Conservation (phyloP, 108 stramenopile genomes). For the Discostella pseudostelligera region DNA sequence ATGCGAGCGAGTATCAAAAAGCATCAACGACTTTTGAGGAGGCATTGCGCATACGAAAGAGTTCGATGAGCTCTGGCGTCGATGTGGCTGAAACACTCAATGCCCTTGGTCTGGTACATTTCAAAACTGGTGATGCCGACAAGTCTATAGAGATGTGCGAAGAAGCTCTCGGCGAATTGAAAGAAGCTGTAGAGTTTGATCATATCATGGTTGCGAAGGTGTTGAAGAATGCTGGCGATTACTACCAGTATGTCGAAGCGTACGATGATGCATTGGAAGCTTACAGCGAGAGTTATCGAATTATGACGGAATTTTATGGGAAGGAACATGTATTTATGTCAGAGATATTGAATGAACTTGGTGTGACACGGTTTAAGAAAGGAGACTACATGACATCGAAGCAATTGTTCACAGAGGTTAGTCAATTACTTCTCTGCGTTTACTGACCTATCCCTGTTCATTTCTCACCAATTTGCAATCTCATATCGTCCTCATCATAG, state of each 20-base stretch:
- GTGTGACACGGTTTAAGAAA: slow-evolving; percentile 44
- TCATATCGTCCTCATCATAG: slow-evolving; percentile 13
- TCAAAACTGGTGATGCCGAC: slow-evolving; percentile 39
- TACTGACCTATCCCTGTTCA: neutral
- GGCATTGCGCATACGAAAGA: slow-evolving; percentile 23
- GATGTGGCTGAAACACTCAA: slow-evolving; percentile 49
- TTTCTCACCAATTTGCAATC: neutral
- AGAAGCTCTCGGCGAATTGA: slow-evolving; percentile 35
- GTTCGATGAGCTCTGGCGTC: slow-evolving; percentile 22
- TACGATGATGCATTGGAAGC: slow-evolving; percentile 42
- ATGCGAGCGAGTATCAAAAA: slow-evolving; percentile 31
- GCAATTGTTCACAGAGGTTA: slow-evolving; percentile 46
- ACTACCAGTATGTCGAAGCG: slow-evolving; percentile 27
- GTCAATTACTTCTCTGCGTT: neutral
- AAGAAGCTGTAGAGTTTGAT: slow-evolving; percentile 31
- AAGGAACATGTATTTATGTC: slow-evolving; percentile 36
- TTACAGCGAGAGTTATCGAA: slow-evolving; percentile 43
- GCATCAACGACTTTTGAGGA: slow-evolving; percentile 39
- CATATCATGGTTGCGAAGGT: slow-evolving; percentile 37
- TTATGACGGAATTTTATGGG: slow-evolving; percentile 43
- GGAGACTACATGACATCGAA: slow-evolving; percentile 39
- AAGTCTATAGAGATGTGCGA: slow-evolving; percentile 40
- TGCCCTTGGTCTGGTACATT: slow-evolving; percentile 26
- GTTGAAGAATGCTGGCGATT: slow-evolving; percentile 46
- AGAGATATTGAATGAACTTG: slow-evolving; percentile 48